phyloP scores from a whole-genome alignment of 257 asterid species.

The Capsicum rhomboideum region DNA sequence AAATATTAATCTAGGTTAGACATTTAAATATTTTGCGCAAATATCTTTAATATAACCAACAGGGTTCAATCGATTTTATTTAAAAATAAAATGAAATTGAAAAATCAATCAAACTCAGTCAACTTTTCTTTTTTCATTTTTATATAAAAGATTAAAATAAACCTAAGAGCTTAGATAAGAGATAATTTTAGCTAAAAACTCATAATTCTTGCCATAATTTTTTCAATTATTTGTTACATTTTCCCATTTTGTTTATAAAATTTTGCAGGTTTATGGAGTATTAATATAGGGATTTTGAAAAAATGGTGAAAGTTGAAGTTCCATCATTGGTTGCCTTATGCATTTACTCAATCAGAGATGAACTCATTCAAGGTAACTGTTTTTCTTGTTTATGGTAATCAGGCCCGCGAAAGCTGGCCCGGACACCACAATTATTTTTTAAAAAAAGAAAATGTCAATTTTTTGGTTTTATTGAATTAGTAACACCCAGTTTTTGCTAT shows the following conservation, averaged over 20 bases:
- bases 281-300: not conserved
- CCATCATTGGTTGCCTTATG: constrained; percentile 54
- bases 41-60: too few relatives aligned
- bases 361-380: constrained; percentile 38
- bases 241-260: not conserved
- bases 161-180: too few relatives aligned
- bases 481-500: not conserved
- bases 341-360: constrained; percentile 39
- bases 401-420: too few relatives aligned
- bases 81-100: too few relatives aligned
- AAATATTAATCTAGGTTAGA: too few relatives aligned
- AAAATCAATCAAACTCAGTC: too few relatives aligned
- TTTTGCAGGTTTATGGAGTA: not conserved
- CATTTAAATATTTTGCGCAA: too few relatives aligned
- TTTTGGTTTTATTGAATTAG: not conserved
- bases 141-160: too few relatives aligned
- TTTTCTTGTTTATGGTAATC: not conserved
- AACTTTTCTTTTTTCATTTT: too few relatives aligned
- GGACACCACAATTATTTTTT: too few relatives aligned
- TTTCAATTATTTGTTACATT: not conserved
- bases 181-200: too few relatives aligned
- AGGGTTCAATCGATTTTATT: too few relatives aligned
- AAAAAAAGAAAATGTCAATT: not conserved
- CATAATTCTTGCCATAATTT: not conserved
- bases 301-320: constrained; percentile 15